phyloP scores from a whole-genome alignment of 306 rosid species.

The Trifolium subterraneum region DNA sequence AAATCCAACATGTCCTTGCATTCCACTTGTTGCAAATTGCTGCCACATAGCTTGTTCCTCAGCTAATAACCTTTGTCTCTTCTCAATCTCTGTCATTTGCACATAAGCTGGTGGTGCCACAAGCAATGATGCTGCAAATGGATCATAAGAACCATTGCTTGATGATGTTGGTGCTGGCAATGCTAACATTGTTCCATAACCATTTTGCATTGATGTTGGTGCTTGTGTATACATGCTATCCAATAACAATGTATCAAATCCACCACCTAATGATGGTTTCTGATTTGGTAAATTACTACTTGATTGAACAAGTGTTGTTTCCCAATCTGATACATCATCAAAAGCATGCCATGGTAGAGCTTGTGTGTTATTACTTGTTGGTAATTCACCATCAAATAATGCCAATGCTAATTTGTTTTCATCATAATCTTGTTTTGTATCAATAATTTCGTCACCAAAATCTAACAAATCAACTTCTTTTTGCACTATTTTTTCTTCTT shows the following conservation, averaged over 20 bases:
- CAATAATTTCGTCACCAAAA: slow-evolving; percentile 48
- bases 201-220: slow-evolving; percentile 44
- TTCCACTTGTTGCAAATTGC: slow-evolving; percentile 72
- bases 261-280: slow-evolving; percentile 65
- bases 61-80: slow-evolving; percentile 66
- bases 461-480: slow-evolving; percentile 66
- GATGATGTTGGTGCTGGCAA: slow-evolving; percentile 68
- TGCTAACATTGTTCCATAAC: slow-evolving; percentile 72
- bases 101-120: slow-evolving; percentile 85
- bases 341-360: slow-evolving; percentile 75
- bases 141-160: slow-evolving; percentile 50
- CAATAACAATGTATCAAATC: slow-evolving; percentile 68
- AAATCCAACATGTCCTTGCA: slow-evolving; percentile 64
- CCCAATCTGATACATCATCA: slow-evolving; percentile 75
- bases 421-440: slow-evolving; percentile 39
- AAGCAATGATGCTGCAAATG: slow-evolving; percentile 71
- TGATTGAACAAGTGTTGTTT: slow-evolving; percentile 71
- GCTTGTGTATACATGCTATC: slow-evolving; percentile 79
- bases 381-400: slow-evolving; percentile 60
- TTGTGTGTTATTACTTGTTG: slow-evolving; percentile 2
- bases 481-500: slow-evolving; percentile 36
- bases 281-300: slow-evolving; percentile 56
- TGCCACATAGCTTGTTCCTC: slow-evolving; percentile 94
- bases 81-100: slow-evolving; percentile 90
- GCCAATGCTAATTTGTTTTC: slow-evolving; percentile 73